Evolutionary conservation across 1,284 basidiomycete species (phyloP).

Genomic region (Trichosporon sp.): DNA sequence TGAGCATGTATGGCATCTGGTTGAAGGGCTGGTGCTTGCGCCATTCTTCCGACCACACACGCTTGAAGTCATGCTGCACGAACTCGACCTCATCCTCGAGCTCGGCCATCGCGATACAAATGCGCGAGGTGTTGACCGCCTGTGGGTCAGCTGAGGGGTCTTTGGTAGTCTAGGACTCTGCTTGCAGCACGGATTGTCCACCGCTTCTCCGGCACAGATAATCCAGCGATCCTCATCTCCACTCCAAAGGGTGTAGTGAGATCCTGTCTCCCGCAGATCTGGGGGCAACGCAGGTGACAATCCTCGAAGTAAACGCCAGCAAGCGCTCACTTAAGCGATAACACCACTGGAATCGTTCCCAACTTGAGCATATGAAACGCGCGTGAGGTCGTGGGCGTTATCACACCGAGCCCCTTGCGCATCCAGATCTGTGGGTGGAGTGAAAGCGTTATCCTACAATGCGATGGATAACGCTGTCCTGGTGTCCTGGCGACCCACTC

Average conservation of each 20-base stretch:
- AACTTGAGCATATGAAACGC: background rate
- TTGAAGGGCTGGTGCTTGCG: conserved; percentile 59
- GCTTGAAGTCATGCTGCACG: conserved; percentile 28
- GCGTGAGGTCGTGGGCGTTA: background rate
- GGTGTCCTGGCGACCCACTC: background rate
- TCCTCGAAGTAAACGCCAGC: no score
- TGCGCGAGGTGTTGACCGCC: background rate
- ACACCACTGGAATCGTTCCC: background rate
- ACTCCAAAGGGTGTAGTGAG: no score
- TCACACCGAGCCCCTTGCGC: background rate
- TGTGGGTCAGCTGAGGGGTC: background rate
- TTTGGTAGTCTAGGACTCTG: no score
- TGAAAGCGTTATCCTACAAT: background rate
- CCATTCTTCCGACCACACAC: conserved; percentile 54
- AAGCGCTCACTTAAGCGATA: background rate
- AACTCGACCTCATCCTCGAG: conserved; percentile 25
- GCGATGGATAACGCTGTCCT: background rate
- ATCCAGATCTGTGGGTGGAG: background rate
- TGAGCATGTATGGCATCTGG: conserved; percentile 59
- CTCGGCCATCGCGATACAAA: background rate
- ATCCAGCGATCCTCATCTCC: no score
- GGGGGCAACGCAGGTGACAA: no score
- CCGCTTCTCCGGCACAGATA: no score
- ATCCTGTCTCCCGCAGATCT: no score
- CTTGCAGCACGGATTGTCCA: no score